Percentiles rank a stretch among this genome's conserved stretches.
Conservation (phyloP, 352 stramenopile species). For the Globisporangium nodosum region DNA sequence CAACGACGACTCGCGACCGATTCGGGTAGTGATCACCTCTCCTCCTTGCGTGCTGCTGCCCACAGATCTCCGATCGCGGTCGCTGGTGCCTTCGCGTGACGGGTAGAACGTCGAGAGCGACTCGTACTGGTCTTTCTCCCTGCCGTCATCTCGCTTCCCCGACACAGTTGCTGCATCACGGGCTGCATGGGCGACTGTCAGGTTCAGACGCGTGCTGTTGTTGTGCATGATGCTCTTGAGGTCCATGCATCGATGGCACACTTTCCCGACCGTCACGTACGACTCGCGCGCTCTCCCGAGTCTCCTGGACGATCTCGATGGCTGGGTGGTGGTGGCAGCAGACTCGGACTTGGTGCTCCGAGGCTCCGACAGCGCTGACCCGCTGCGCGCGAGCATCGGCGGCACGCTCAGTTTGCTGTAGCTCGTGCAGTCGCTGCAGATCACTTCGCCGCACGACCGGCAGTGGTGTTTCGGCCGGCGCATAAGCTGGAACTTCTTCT, state of each 20-base stretch:
- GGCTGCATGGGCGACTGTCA: neutral
- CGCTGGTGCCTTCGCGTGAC: neutral
- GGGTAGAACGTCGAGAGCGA: neutral
- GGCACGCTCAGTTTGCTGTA: slow-evolving; percentile 37
- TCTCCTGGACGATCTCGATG: neutral
- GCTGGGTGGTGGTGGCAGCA: neutral
- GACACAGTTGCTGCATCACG: too few species aligned
- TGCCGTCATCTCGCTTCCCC: too few species aligned
- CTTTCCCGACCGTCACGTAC: slow-evolving; percentile 51
- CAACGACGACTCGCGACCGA: slow-evolving; percentile 15
- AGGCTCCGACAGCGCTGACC: neutral
- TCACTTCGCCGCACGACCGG: slow-evolving; percentile 64
- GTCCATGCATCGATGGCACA: slow-evolving; percentile 54
- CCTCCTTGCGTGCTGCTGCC: neutral
- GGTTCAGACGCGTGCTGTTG: slow-evolving; percentile 22
- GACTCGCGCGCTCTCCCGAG: neutral
- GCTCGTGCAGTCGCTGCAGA: slow-evolving; percentile 40
- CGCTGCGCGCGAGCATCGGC: neutral
- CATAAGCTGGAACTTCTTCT: slow-evolving; percentile 56
- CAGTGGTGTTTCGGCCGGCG: slow-evolving; percentile 65
- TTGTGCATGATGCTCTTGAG: slow-evolving; percentile 31
- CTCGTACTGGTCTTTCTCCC: too few species aligned
- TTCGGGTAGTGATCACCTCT: neutral
- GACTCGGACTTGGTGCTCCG: neutral
- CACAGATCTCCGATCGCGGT: neutral